Evolutionary conservation across 352 stramenopile genomes (phyloP), one percentile per base, ranked within the genome.

Genomic region (Phytophthora tubulina): DNA sequence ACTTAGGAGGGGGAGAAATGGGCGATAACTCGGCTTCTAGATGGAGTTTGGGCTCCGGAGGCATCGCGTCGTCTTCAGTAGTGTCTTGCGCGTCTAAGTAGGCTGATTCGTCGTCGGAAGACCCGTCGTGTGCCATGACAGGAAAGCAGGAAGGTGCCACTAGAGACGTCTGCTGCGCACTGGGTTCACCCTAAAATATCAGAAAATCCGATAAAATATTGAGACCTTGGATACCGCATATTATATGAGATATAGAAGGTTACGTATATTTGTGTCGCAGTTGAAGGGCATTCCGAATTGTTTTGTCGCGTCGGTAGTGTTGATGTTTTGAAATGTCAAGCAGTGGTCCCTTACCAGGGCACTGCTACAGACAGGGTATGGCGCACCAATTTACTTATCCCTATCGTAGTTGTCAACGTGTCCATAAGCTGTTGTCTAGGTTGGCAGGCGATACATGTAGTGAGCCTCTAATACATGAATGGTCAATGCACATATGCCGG

Each of bases 21-120:
- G 70, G 53, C 27, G 73, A 75, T 67, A 80, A 67, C 69, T 80
- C 64, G 33, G 54, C 63, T 70, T 77, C 50, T 53, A 78, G 38
- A 2, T 51, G 8, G 59, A 10, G 3, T 13, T 51, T 63, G 39
- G 57, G 30, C 38, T 59, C 42, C 1, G 10, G 35, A 13, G 44
- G 36, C 31, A 48, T 30, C 14, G 11, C 14, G 15, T 63, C 36
- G 10, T 65, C 63, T 75, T 68, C 53, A 27, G 3, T 33, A 6
- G 45, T 50, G 33, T 75, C 59, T 59, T 58, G 63, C 5, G 63
- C 51, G 11, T 76, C 69, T 41, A 63, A 13, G 21, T 36, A 76
- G 5, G 63, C 13, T 0, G 73, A 55, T 50, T 71, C 57, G 3
- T 67, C 58, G 52, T 76, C 63, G n/a, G 53, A 77, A 13, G 68